Base-by-base conservation (phyloP, 257 asterid genomes). In the Mentha longifolia region DNA sequence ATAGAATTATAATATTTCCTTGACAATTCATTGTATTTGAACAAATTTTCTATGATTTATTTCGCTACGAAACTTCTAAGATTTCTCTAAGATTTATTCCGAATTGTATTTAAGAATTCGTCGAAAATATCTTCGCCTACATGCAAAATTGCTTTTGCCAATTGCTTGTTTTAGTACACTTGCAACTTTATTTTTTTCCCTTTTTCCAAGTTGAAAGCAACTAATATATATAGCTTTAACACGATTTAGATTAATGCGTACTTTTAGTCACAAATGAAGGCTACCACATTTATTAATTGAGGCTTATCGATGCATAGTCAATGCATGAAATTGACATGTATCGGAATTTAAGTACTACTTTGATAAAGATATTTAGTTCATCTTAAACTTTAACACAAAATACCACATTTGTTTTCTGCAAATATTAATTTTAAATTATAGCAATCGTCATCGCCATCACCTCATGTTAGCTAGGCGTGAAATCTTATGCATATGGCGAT, bases 171-270 rank as follows among this genome's bases (percentile, higher is more conserved):
- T 15, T 58, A 13, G n/a, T n/a, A 69, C 63, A 54, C 54, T 50
- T 60, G 45, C 67, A 56, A 57, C 73, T 61, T 45, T 60, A 67
- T 54, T 55, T 35, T 16, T 50, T 20, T n/a, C 19, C 37, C 39
- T 12, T 56, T 68, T 68, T 57, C 70, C 80, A 77, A 68, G 76
- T 76, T 75, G 71, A 64, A 83, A 80, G 89, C 76, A 77, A 79
- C 81, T 41, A 54, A 45, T 58, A 31, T 19, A 30, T 39, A 10
- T 20, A 65, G 51, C 50, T 49, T 60, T 35, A 37, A 60, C 69
- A 75, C 60, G 70, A 52, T 49, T 47, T 67, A 15, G 3, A 28
- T 46, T 35, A 49, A 59, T 59, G 45, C 28, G 28, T 49, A 20
- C 15, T 49, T 74, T 61, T 49, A 66, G 72, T 65, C 68, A 45